These are phyloP conservation scores for Massospora cicadina DNA, from an alignment of 371 early-diverging fungal species.

Conservation along the genomic window DNA sequence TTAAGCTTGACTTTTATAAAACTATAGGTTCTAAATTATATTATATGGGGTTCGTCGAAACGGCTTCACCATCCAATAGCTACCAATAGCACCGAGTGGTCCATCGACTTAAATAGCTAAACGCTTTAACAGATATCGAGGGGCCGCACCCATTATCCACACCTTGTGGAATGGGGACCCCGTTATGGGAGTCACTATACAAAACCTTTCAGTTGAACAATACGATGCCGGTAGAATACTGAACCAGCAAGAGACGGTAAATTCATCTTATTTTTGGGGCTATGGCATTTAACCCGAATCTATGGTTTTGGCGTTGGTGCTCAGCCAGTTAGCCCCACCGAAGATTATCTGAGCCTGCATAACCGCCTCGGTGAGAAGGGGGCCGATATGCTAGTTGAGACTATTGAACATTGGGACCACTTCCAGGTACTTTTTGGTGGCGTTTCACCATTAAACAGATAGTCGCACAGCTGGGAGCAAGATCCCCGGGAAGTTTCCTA, in stretches of 20 bases:
- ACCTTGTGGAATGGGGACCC: conserved; percentile 59
- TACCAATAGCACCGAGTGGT: too few relatives aligned
- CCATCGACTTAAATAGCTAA: too few relatives aligned
- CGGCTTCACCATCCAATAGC: too few relatives aligned
- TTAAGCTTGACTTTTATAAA: too few relatives aligned
- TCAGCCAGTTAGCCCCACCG: neutral
- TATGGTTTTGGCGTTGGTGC: neutral
- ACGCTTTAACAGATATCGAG: conserved; percentile 70
- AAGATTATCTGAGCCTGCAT: neutral
- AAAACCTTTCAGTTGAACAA: conserved; percentile 48
- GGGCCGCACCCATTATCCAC: conserved; percentile 82
- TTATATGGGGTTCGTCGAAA: too few relatives aligned
- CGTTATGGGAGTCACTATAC: conserved; percentile 72
- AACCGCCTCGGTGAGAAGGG: neutral
- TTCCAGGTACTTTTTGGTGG: neutral
- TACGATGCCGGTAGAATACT: conserved; percentile 82
- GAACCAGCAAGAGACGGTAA: conserved; percentile 34
- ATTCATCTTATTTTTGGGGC: too few relatives aligned
- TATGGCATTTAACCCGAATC: neutral
- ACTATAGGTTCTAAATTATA: too few relatives aligned
- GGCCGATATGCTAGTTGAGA: neutral
- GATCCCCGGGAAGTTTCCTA: neutral
- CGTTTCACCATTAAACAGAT: too few relatives aligned
- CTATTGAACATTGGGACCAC: neutral
- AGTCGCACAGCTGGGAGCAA: neutral